Evolutionary conservation across 2,329 filamentous ascomycete genomes (phyloP).

Genomic region (Diplodia scrobiculata): DNA sequence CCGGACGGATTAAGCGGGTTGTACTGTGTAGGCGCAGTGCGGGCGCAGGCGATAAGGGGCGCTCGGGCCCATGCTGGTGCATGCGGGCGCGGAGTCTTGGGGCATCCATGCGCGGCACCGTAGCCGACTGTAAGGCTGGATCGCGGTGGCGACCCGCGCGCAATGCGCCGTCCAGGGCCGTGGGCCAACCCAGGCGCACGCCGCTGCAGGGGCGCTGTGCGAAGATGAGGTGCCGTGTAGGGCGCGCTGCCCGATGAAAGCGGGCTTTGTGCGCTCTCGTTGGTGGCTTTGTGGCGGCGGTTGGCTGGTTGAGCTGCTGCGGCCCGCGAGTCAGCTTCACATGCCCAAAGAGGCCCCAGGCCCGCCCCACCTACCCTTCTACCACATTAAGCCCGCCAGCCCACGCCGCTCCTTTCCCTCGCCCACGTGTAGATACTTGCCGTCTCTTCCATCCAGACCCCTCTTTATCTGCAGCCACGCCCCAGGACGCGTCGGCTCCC

Average conservation of each 20-base stretch:
- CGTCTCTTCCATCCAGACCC: slow-evolving; percentile 10
- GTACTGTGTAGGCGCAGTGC: background rate
- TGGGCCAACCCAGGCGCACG: background rate
- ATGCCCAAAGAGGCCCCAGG: slow-evolving; percentile 1
- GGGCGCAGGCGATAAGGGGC: slow-evolving; percentile 11
- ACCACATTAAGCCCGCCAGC: slow-evolving; percentile 7
- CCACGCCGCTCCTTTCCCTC: slow-evolving; percentile 9
- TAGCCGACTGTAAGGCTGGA: slow-evolving; percentile 19
- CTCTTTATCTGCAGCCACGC: background rate
- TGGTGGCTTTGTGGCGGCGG: slow-evolving; percentile 1
- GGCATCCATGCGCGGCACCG: slow-evolving; percentile 16
- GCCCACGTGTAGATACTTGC: slow-evolving; percentile 24
- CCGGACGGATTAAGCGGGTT: background rate
- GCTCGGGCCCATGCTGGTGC: slow-evolving; percentile 2
- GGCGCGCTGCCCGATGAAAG: background rate
- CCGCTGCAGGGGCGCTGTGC: background rate
- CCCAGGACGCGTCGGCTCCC: background rate
- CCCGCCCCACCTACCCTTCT: slow-evolving; percentile 21
- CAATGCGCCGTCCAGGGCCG: background rate
- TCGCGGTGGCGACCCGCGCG: slow-evolving; percentile 5
- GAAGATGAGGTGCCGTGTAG: background rate
- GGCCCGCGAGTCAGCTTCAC: slow-evolving; percentile 24
- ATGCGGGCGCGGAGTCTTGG: slow-evolving; percentile 1
- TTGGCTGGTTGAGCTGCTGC: slow-evolving; percentile 6
- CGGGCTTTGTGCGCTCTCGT: background rate